Base-by-base conservation (phyloP, 2,329 filamentous ascomycete genomes). In the Graphilbum ipis-grandicollis region DNA sequence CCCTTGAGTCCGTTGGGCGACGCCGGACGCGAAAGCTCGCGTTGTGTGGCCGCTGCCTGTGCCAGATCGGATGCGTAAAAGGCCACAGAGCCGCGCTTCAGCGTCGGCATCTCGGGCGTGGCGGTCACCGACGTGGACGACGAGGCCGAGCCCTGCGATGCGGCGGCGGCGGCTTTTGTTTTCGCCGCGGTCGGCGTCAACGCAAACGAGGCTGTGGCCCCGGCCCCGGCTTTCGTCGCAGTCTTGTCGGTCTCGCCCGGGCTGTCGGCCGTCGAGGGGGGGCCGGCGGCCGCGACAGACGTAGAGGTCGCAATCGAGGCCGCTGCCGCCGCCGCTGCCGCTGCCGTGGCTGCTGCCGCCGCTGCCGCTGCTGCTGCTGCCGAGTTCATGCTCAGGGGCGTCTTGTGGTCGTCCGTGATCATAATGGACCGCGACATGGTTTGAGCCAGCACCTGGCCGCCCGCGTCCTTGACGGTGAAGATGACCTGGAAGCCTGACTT, bases 341-440 rank as follows among this genome's bases (percentile, higher is more conserved):
- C 25, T 14, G 31, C 19, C 10, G 37, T 33, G 7, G 23, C 23
- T 12, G 21, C 21, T 6, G 40, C 43, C 41, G 39, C 38, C 35
- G 35, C 43, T 39, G 19, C 25, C 6, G 30, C 19, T 1, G 19
- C 29, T 1, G n/a, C 37, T 5, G 22, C 23, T 10, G 17, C 23
- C 2, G 38, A 19, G 17, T 12, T 31, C 8, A 33, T 19, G 17
- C 15, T 32, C 5, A 33, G 19, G n/a, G 47, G 79, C 8, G 84
- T 93, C 60, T 96, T 96, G 62, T 96, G 88, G 50, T 98, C 88
- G 52, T 98, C 88, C 1, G 90, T 96, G 44, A 96, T 94, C 70
- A 94, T 88, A 45, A 96, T 93, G 1, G 84, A 81, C 38, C 79
- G 75, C 17, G 83, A 84, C 45, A 93, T 78, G 36, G 76, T 74